Conservation (phyloP, 768 basidiomycete species). For the Pleurotus djamor region DNA sequence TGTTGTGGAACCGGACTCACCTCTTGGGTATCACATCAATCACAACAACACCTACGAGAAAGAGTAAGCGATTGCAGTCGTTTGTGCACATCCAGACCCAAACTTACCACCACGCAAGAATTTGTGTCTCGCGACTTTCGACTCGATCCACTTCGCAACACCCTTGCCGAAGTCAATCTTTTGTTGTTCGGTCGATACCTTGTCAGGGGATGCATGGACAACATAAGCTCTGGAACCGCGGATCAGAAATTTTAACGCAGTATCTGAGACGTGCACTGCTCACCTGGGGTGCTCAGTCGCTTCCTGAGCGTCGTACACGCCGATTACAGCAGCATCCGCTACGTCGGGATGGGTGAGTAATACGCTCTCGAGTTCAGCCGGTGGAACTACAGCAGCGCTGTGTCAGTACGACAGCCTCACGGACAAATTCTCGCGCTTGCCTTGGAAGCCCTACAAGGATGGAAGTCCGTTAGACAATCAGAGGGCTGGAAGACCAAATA, state of each 20-base stretch:
- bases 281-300: slow-evolving; percentile 83
- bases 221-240: slow-evolving; percentile 52
- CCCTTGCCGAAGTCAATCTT: slow-evolving; percentile 41
- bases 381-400: slow-evolving; percentile 54
- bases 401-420: not conserved
- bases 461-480: not conserved
- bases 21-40: slow-evolving; percentile 70
- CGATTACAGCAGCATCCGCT: slow-evolving; percentile 81
- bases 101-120: slow-evolving; percentile 65
- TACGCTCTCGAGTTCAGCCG: slow-evolving; percentile 81
- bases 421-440: slow-evolving; percentile 24
- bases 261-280: slow-evolving; percentile 2
- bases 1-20: slow-evolving; percentile 25
- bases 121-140: slow-evolving; percentile 76
- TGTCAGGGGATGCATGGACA: slow-evolving; percentile 44
- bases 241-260: not conserved
- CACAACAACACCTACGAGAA: slow-evolving; percentile 52
- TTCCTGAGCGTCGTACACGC: slow-evolving; percentile 60
- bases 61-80: too few species aligned
- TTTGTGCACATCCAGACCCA: too few species aligned
- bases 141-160: slow-evolving; percentile 65
- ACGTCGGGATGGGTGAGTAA: slow-evolving; percentile 74
- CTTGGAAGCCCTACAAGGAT: slow-evolving; percentile 66
- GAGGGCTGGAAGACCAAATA: not conserved
- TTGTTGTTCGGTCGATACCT: slow-evolving; percentile 29